Conservation (phyloP, 495 filamentous ascomycete genomes). For the Mytilinidion resinicola region DNA sequence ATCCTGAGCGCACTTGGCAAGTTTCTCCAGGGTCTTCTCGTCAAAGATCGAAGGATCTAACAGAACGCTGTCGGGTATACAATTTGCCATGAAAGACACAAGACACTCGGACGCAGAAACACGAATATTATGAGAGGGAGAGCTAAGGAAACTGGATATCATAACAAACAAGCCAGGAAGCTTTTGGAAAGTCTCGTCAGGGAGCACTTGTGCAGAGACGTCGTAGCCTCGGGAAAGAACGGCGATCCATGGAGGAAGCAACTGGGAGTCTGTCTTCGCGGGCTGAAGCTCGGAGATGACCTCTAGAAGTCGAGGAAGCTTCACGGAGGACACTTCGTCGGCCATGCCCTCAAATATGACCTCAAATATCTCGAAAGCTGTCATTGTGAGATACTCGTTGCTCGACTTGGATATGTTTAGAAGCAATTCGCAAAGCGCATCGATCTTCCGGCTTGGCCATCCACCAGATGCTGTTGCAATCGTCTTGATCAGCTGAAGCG, state of each 20-base stretch:
- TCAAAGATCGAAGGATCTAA: constrained; percentile 83
- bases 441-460: constrained; percentile 96
- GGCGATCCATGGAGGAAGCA: constrained; percentile 92
- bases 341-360: constrained; percentile 85
- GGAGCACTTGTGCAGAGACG: constrained; percentile 77
- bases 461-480: constrained; percentile 79
- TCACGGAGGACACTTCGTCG: constrained; percentile 75
- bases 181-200: constrained; percentile 82
- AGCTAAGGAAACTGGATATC: constrained; percentile 72
- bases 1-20: constrained; percentile 59
- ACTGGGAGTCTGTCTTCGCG: constrained; percentile 81
- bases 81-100: constrained; percentile 83
- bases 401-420: constrained; percentile 79
- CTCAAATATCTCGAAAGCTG: constrained; percentile 94
- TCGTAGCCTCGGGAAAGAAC: constrained; percentile 91
- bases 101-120: constrained; percentile 91
- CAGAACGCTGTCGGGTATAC: constrained; percentile 71
- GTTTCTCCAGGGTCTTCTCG: constrained; percentile 71
- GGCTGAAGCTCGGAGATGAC: constrained; percentile 84
- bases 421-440: constrained; percentile 79
- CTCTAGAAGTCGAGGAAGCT: constrained; percentile 81
- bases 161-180: constrained; percentile 72
- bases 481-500: constrained; percentile 82
- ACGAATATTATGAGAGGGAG: constrained; percentile 83
- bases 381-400: constrained; percentile 92